These are phyloP conservation scores for Colletotrichum agaves DNA, from an alignment of 2,329 filamentous ascomycete species.

Conservation along the genomic window DNA sequence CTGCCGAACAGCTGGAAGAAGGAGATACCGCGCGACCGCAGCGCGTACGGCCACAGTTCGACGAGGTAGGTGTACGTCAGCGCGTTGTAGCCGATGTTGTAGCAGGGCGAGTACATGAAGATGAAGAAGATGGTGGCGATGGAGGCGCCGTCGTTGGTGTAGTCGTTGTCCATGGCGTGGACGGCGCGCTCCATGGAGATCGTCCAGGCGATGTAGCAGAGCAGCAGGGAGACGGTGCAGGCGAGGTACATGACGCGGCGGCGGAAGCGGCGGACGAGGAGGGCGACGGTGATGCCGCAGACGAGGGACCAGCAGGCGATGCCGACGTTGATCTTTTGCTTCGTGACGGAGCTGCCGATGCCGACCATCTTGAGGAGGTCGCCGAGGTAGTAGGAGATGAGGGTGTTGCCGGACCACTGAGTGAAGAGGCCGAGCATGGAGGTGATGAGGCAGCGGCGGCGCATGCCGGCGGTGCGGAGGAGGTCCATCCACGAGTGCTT, in stretches of 20 bases:
- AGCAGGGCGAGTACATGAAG: slow-evolving; percentile 64
- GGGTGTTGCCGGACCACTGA: slow-evolving; percentile 63
- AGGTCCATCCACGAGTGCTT: slow-evolving; percentile 65
- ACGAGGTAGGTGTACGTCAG: slow-evolving; percentile 70
- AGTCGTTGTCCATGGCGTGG: slow-evolving; percentile 43
- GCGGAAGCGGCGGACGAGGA: slow-evolving; percentile 56
- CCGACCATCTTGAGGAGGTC: slow-evolving; percentile 58
- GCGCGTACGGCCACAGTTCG: slow-evolving; percentile 68
- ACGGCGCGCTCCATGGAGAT: slow-evolving; percentile 54
- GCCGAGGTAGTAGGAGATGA: slow-evolving; percentile 60
- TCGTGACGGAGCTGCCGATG: slow-evolving; percentile 51
- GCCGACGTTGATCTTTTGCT: slow-evolving; percentile 58
- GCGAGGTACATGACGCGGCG: slow-evolving; percentile 60
- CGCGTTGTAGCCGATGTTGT: slow-evolving; percentile 71
- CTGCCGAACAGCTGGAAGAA: slow-evolving; percentile 48
- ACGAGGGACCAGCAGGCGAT: slow-evolving; percentile 60
- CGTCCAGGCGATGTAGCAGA: slow-evolving; percentile 66
- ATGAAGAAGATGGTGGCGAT: slow-evolving; percentile 64
- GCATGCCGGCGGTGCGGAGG: slow-evolving; percentile 60
- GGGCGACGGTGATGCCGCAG: slow-evolving; percentile 54
- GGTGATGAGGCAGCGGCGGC: slow-evolving; percentile 60
- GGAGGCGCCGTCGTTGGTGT: slow-evolving; percentile 46
- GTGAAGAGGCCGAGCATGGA: slow-evolving; percentile 63
- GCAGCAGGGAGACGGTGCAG: slow-evolving; percentile 51
- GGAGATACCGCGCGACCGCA: slow-evolving; percentile 64